A percentile compares a stretch with the other conserved stretches of the same genome.
Evolutionary conservation across 495 filamentous ascomycete genomes (phyloP).

Genomic region (Pyronema omphalodes): DNA sequence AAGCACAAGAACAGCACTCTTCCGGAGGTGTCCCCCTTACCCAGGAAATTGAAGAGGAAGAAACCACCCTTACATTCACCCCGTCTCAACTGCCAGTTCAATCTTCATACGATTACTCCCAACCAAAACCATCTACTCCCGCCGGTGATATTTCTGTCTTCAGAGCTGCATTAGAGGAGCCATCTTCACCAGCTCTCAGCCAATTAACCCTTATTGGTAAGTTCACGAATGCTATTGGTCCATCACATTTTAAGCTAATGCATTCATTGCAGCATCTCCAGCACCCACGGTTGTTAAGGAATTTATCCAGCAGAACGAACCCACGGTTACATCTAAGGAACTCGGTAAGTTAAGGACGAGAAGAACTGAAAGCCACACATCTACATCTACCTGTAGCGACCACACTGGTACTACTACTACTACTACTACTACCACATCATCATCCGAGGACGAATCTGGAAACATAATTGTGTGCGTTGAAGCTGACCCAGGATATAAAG

Average conservation of each 20-base stretch:
- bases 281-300: neutral
- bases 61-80: neutral
- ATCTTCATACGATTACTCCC: neutral
- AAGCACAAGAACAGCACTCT: neutral
- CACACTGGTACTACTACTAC: neutral
- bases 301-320: neutral
- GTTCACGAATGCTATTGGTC: neutral
- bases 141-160: neutral
- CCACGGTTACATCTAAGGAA: neutral
- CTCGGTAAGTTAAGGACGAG: neutral
- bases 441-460: slow-evolving; percentile 8
- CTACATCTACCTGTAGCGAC: neutral
- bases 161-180: neutral
- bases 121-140: neutral
- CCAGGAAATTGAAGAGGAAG: neutral
- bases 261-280: neutral
- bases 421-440: slow-evolving; percentile 1
- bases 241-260: neutral
- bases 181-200: neutral
- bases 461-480: slow-evolving; percentile 4
- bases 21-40: neutral
- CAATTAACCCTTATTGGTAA: neutral
- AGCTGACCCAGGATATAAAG: slow-evolving; percentile 13
- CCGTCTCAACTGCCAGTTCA: neutral
- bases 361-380: too few relatives aligned